A percentile compares a stretch with the other conserved stretches of the same genome.
These are phyloP conservation scores for Fusarium protoensiforme DNA, from an alignment of 2,329 filamentous ascomycete species.

Conservation along the genomic window DNA sequence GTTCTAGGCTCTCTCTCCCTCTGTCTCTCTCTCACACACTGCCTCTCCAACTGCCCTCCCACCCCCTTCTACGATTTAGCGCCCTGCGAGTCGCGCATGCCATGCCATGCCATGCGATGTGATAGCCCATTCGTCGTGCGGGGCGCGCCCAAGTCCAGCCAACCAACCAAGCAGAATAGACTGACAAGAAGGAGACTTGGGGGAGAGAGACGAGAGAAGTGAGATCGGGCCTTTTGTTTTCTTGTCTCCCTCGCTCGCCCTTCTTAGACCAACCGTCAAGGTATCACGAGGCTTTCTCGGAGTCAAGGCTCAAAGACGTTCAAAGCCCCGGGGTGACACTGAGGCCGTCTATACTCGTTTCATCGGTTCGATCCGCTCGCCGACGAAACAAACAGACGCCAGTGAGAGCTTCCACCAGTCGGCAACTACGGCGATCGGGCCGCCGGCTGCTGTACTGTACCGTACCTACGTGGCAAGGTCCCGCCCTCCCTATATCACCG, in stretches of 20 bases:
- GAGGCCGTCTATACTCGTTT: constrained; percentile 13
- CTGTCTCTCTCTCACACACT: neutral
- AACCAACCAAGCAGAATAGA: constrained; percentile 7
- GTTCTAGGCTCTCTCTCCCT: constrained; percentile 2
- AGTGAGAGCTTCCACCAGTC: constrained; percentile 28
- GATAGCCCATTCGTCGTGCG: constrained; percentile 12
- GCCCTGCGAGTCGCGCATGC: constrained; percentile 32
- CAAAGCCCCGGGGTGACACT: constrained; percentile 20
- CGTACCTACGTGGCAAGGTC: constrained; percentile 31
- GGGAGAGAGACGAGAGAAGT: neutral
- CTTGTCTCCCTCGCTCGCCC: neutral
- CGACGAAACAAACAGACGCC: neutral
- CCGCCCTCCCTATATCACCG: constrained; percentile 34
- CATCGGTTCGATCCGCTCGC: constrained; percentile 32
- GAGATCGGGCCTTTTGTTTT: constrained; percentile 28
- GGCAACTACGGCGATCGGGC: constrained; percentile 26
- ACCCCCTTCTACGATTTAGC: constrained; percentile 21
- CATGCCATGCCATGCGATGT: constrained; percentile 23
- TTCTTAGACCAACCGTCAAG: constrained; percentile 23
- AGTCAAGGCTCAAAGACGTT: constrained; percentile 9
- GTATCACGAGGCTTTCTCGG: constrained; percentile 22
- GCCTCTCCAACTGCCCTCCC: neutral
- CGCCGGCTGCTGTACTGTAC: constrained; percentile 16
- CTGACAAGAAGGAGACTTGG: neutral
- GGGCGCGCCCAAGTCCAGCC: constrained; percentile 6